Conservation (phyloP, 495 filamentous ascomycete species). For the Immersiella caudata region DNA sequence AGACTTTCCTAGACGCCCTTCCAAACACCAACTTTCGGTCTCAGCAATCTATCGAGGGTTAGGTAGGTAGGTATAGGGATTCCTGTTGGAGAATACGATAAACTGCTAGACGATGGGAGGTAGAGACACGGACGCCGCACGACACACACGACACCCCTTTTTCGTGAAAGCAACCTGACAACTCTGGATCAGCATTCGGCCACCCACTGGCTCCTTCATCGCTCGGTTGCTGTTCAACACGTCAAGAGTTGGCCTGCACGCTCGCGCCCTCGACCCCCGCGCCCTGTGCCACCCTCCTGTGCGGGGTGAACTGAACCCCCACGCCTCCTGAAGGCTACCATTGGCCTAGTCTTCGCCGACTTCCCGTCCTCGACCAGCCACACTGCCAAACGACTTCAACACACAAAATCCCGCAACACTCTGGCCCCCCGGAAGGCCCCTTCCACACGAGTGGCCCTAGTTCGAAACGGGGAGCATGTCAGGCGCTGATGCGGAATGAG, state of each 20-base stretch:
- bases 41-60: neutral
- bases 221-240: neutral
- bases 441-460: neutral
- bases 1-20: too few relatives aligned
- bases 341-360: constrained; percentile 8
- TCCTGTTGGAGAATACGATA: neutral
- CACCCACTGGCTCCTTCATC: neutral
- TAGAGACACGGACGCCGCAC: neutral
- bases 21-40: neutral
- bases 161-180: neutral
- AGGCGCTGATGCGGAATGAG: constrained; percentile 5
- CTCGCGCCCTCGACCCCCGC: constrained; percentile 11
- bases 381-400: neutral
- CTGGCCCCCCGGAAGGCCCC: neutral
- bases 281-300: constrained; percentile 7
- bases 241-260: constrained; percentile 3
- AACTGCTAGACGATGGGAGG: neutral
- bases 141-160: neutral
- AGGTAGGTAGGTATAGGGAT: neutral
- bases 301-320: constrained; percentile 21
- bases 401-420: constrained; percentile 1
- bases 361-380: constrained; percentile 5
- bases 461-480: neutral
- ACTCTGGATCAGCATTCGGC: neutral
- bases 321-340: constrained; percentile 3